Evolutionary conservation across 345 rosid species (phyloP), one percentile per base, ranked within the genome.

Genomic region (Melaleuca quinquenervia): DNA sequence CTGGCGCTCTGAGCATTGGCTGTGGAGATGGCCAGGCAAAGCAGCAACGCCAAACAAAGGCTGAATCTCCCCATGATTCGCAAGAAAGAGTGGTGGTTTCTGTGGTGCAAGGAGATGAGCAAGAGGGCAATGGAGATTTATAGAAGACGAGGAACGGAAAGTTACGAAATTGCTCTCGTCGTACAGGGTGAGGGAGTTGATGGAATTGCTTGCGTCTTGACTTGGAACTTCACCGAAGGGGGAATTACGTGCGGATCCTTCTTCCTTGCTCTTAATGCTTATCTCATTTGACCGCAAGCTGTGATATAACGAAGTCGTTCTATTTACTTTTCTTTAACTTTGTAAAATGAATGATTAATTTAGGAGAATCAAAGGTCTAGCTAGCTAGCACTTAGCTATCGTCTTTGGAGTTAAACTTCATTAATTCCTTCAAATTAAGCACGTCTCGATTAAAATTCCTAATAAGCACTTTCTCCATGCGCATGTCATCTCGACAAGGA

Each of bases 1-100:
- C 90, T 52, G 82, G 96, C 95, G 84, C 92, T 89, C 49, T 92
- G 62, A 44, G 74, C 88, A 21, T 24, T 24, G 12, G 82, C 89
- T 29, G 54, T 20, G 22, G 83, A 36, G 49, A 53, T 70, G 54
- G 86, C 41, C 6, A 58, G 36, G 76, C 44, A 45, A 41, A 84
- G 53, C 52, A 48, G 7, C 64, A 48, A 4, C 80, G 48, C 41
- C 74, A 84, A 45, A 84, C 80, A 48, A 3, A 54, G n/a, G 85
- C 36, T 60, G 2, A 50, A 83, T 52, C 62, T 83, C 27, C 26
- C 29, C 84, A 83, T 52, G 36, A 2, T 18, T 32, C 2, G 26
- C 70, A 60, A 70, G 78, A 70, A 29, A 2, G 78, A 70, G 22
- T 6, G 78, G 48, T 36, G 78, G 48, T 36, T 36, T 36, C 8